These are phyloP conservation scores for Backusella morwellensis DNA, from an alignment of 192 early-diverging fungal species.

Conservation along the genomic window DNA sequence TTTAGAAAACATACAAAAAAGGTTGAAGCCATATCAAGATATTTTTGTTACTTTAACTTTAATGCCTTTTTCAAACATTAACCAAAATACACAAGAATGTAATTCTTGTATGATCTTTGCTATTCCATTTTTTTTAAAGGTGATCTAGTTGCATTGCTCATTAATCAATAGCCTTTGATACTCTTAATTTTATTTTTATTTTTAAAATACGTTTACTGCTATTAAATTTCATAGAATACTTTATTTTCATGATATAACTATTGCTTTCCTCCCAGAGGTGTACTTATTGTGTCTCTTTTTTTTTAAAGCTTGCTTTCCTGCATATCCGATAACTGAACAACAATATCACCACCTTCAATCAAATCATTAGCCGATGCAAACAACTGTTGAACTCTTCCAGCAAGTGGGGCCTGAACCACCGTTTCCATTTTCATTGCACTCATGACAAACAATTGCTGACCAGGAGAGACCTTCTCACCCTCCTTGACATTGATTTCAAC, in stretches of 20 bases:
- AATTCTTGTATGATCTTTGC: not conserved
- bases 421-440: conserved; percentile 43
- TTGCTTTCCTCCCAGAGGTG: no score
- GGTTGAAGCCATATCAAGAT: not conserved
- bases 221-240: no score
- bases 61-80: not conserved
- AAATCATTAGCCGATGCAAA: conserved; percentile 31
- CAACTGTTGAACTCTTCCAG: conserved; percentile 15
- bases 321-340: conserved; percentile 19
- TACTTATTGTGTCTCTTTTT: no score
- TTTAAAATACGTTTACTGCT: no score
- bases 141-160: no score
- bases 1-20: not conserved
- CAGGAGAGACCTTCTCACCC: conserved; percentile 20
- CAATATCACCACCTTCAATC: conserved; percentile 33
- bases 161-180: no score
- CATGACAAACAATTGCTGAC: conserved; percentile 32
- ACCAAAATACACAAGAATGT: not conserved
- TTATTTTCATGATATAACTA: no score
- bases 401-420: conserved; percentile 18
- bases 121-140: no score
- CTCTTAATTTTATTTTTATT: no score
- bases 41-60: not conserved
- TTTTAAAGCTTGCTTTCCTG: conserved; percentile 29
- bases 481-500: conserved; percentile 28